Conservation (phyloP, 2,329 filamentous ascomycete genomes). For the Xylaria sp. region DNA sequence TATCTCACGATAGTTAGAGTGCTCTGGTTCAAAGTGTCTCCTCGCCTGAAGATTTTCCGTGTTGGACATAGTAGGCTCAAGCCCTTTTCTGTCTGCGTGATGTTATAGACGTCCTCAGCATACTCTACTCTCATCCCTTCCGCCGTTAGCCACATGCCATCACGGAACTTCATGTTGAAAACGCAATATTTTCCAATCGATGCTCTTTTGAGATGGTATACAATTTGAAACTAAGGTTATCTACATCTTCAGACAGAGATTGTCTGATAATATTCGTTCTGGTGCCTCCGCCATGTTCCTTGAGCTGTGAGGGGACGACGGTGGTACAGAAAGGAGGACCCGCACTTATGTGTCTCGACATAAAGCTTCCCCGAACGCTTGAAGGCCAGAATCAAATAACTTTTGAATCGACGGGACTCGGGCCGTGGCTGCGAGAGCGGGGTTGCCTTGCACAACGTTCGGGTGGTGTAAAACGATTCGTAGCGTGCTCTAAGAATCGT, state of each 20-base stretch:
- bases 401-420: constrained; percentile 39
- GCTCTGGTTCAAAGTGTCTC: constrained; percentile 66
- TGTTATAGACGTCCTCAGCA: constrained; percentile 71
- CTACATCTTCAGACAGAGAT: constrained; percentile 9
- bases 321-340: constrained; percentile 10
- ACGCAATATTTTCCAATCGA: neutral
- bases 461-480: constrained; percentile 18
- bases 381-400: constrained; percentile 10
- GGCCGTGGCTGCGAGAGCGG: constrained; percentile 42
- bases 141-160: constrained; percentile 75
- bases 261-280: constrained; percentile 17
- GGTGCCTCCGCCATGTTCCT: constrained; percentile 1
- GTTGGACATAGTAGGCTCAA: constrained; percentile 68
- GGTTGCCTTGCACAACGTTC: constrained; percentile 11
- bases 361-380: constrained; percentile 34
- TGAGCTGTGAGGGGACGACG: constrained; percentile 30
- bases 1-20: constrained; percentile 63
- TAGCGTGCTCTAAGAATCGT: constrained; percentile 19
- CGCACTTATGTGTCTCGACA: constrained; percentile 34
- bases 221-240: neutral
- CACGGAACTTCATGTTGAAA: constrained; percentile 67
- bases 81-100: constrained; percentile 60
- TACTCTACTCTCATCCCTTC: constrained; percentile 71
- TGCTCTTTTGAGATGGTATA: neutral
- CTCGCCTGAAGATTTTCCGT: constrained; percentile 62